A percentile compares a stretch with the other conserved stretches of the same genome.
These are phyloP conservation scores for Erigeron canadensis DNA, from an alignment of 129 eudicot genomes.

Conservation along the genomic window DNA sequence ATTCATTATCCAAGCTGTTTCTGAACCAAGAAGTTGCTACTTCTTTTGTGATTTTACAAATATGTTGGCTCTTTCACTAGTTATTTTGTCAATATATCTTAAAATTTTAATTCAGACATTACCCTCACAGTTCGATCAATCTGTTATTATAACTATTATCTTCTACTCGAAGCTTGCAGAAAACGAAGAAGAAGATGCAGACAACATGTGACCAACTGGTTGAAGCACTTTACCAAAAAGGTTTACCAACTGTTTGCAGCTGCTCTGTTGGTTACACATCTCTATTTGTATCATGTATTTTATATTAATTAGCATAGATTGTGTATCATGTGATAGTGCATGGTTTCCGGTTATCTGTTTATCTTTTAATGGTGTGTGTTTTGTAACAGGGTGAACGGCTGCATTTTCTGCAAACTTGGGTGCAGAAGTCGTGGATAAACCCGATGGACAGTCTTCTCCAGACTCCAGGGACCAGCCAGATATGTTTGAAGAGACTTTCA, in stretches of 20 bases:
- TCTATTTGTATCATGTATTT: slow-evolving; percentile 9
- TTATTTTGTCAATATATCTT: neutral
- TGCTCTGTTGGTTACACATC: neutral
- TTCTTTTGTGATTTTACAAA: neutral
- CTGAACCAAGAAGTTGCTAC: neutral
- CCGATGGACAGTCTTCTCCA: slow-evolving; percentile 32
- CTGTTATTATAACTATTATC: neutral
- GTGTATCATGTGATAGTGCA: neutral
- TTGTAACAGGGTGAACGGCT: slow-evolving; percentile 55
- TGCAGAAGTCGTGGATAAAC: slow-evolving; percentile 40
- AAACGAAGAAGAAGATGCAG: slow-evolving; percentile 83
- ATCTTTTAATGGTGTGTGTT: slow-evolving; percentile 2
- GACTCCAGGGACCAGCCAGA: slow-evolving; percentile 35
- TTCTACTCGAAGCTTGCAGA: slow-evolving; percentile 29
- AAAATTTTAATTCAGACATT: neutral
- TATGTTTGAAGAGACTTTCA: slow-evolving; percentile 72
- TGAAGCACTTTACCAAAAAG: slow-evolving; percentile 93
- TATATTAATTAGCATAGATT: neutral
- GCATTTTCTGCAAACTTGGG: slow-evolving; percentile 39
- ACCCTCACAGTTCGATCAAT: neutral
- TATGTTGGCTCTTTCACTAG: neutral
- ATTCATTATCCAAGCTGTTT: slow-evolving; percentile 10
- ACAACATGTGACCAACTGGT: slow-evolving; percentile 76
- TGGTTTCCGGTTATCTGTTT: slow-evolving; percentile 5
- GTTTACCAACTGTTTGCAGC: slow-evolving; percentile 36